phyloP scores from a whole-genome alignment of 2,329 filamentous ascomycete genomes.

The Colletotrichum sp. region DNA sequence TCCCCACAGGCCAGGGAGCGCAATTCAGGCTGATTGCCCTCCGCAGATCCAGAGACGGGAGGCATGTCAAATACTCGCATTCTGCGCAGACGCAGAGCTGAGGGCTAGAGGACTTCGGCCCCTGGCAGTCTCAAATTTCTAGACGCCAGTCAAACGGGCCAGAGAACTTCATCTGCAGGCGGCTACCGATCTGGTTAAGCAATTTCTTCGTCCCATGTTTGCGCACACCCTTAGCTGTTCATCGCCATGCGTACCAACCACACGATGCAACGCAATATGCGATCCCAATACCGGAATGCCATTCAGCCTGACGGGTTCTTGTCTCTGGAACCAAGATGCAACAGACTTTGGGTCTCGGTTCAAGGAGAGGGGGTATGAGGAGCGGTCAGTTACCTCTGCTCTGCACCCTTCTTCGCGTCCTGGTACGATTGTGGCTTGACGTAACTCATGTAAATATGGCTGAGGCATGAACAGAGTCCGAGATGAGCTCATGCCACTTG shows the following conservation, averaged over 20 bases:
- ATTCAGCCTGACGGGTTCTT: neutral
- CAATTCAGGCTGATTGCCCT: slow-evolving; percentile 12
- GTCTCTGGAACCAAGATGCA: neutral
- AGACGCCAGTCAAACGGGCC: neutral
- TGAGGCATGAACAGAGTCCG: neutral
- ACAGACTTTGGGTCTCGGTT: neutral
- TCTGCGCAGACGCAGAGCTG: neutral
- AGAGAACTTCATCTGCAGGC: neutral
- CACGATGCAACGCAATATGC: neutral
- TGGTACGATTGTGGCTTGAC: neutral
- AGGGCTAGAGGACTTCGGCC: neutral
- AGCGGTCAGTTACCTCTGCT: neutral
- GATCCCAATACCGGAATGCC: neutral
- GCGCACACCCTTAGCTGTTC: neutral
- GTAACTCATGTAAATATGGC: slow-evolving; percentile 5
- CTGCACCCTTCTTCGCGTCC: neutral
- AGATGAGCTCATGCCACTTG: neutral
- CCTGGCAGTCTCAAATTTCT: neutral
- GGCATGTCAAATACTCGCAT: neutral
- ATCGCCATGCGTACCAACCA: neutral
- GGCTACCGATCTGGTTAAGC: neutral
- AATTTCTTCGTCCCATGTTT: slow-evolving; percentile 6
- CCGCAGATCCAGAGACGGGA: neutral
- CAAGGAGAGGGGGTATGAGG: neutral
- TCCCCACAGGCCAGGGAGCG: neutral